Conservation (phyloP, 192 early-diverging fungal genomes). For the Haplosporangium gracile region DNA sequence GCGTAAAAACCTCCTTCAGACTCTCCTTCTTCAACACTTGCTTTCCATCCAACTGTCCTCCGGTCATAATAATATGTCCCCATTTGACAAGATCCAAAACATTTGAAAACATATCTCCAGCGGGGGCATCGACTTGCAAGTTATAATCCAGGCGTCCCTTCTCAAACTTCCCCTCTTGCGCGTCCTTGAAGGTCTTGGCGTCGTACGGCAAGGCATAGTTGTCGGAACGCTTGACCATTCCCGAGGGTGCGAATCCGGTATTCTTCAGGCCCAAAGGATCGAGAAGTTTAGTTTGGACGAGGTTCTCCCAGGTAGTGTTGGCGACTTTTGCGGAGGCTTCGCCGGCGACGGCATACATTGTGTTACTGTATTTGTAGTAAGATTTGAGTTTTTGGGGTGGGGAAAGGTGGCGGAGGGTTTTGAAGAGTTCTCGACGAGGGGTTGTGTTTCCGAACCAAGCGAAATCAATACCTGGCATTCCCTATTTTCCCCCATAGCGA, state of each 20-base stretch:
- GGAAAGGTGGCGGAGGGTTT: slow-evolving; percentile 11
- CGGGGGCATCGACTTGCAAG: neutral
- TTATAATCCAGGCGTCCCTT: slow-evolving; percentile 2
- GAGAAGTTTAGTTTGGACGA: slow-evolving; percentile 13
- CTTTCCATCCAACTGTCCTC: slow-evolving; percentile 1
- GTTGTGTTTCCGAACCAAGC: slow-evolving; percentile 8
- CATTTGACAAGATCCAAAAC: slow-evolving; percentile 24
- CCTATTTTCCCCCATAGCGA: slow-evolving; percentile 12
- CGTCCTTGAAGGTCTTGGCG: slow-evolving; percentile 22
- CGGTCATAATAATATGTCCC: neutral
- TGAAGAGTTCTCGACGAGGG: slow-evolving; percentile 15
- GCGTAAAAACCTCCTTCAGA: neutral
- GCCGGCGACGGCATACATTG: slow-evolving; percentile 37
- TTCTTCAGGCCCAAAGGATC: slow-evolving; percentile 24
- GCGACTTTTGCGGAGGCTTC: slow-evolving; percentile 39
- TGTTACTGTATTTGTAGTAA: slow-evolving; percentile 11
- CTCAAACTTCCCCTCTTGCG: slow-evolving; percentile 28
- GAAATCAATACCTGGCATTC: slow-evolving; percentile 2
- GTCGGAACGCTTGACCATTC: slow-evolving; percentile 10
- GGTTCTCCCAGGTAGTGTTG: slow-evolving; percentile 1
- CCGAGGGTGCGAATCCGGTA: slow-evolving; percentile 14
- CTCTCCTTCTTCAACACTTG: slow-evolving; percentile 22
- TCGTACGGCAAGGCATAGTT: slow-evolving; percentile 30
- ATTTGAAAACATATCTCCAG: slow-evolving; percentile 35
- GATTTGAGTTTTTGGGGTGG: slow-evolving; percentile 1